Conservation (phyloP, 495 filamentous ascomycete species). For the Chaetomium tenue region DNA sequence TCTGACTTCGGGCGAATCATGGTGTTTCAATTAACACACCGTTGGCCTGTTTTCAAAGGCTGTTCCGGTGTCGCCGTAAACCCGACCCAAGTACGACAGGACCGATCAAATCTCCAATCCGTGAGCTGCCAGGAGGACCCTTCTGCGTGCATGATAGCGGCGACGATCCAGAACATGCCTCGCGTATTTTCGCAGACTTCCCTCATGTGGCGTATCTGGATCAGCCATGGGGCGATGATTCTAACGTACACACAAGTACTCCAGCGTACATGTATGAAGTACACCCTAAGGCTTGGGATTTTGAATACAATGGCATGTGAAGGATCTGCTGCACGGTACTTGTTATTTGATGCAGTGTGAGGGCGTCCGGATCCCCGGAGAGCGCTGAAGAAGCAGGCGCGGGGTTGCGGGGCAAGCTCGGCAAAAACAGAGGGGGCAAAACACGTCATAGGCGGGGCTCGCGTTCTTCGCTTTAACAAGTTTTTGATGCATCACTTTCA, state of each 20-base stretch:
- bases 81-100: background rate
- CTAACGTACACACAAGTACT: too few relatives aligned
- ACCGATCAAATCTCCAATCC: background rate
- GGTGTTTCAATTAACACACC: background rate
- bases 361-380: too few relatives aligned
- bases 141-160: background rate
- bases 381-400: background rate
- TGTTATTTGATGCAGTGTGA: background rate
- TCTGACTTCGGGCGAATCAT: background rate
- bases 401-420: constrained; percentile 7
- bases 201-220: background rate
- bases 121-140: background rate
- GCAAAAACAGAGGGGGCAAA: background rate
- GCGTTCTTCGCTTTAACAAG: background rate
- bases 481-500: background rate
- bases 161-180: background rate
- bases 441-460: background rate
- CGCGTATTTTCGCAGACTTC: too few relatives aligned
- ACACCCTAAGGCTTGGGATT: too few relatives aligned
- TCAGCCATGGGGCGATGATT: background rate
- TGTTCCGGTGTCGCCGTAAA: background rate
- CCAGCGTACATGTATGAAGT: too few relatives aligned
- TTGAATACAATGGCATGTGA: too few relatives aligned
- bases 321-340: too few relatives aligned
- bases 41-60: background rate